phyloP scores from a whole-genome alignment of 2,329 filamentous ascomycete genomes.

The Colletotrichum sp. region DNA sequence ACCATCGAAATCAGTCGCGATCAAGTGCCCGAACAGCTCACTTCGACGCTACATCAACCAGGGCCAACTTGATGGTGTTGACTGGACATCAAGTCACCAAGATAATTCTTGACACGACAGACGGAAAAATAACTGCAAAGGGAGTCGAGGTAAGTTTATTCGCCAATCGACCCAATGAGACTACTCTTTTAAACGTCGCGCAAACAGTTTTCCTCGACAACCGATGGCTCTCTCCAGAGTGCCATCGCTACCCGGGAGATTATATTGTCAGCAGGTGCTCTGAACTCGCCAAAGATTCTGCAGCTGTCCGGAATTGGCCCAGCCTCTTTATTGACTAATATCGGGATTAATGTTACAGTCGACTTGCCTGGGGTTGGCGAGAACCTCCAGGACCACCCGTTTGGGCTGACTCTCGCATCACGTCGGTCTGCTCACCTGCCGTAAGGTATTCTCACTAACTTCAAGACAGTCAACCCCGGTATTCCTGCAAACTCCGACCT shows the following conservation, averaged over 20 bases:
- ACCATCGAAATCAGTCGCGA: neutral
- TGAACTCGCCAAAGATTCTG: slow-evolving; percentile 48
- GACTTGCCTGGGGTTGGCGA: slow-evolving; percentile 6
- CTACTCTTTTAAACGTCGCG: neutral
- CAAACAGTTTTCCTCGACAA: neutral
- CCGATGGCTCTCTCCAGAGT: neutral
- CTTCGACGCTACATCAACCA: neutral
- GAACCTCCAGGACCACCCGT: slow-evolving; percentile 15
- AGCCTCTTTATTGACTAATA: slow-evolving; percentile 33
- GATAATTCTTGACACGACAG: slow-evolving; percentile 20
- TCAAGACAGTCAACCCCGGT: neutral
- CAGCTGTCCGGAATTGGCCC: slow-evolving; percentile 55
- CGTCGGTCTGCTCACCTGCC: neutral
- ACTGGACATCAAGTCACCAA: slow-evolving; percentile 21
- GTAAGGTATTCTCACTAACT: fast-evolving
- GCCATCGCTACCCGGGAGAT: slow-evolving; percentile 36
- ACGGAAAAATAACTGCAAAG: slow-evolving; percentile 14
- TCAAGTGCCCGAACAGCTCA: slow-evolving; percentile 4
- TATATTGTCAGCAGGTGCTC: slow-evolving; percentile 43
- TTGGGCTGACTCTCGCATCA: neutral
- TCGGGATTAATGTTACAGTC: slow-evolving; percentile 34
- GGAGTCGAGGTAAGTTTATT: slow-evolving; percentile 24
- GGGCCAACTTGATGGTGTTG: slow-evolving; percentile 15
- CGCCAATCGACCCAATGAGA: neutral
- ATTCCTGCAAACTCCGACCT: slow-evolving; percentile 23